A percentile compares a stretch with the other conserved stretches of the same genome.
Conservation (phyloP, 2,329 filamentous ascomycete species). For the Xylariales sp. region DNA sequence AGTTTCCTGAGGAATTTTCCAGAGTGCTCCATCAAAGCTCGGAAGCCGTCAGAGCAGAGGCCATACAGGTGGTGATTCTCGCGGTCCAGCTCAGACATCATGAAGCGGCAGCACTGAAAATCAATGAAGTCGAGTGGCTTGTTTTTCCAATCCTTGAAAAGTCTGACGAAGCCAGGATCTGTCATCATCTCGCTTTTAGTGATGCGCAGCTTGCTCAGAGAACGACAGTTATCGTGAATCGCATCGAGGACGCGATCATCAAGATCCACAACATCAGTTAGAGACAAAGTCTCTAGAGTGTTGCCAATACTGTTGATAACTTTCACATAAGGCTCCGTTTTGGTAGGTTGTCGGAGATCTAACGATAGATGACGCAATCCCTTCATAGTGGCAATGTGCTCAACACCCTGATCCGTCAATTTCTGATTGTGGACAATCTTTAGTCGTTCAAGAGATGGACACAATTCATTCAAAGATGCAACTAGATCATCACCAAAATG, state of each 20-base stretch:
- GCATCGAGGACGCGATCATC: constrained; percentile 67
- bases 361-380: constrained; percentile 73
- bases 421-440: constrained; percentile 81
- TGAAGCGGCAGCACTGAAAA: constrained; percentile 70
- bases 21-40: constrained; percentile 80
- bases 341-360: constrained; percentile 55
- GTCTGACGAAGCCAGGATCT: constrained; percentile 64
- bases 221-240: constrained; percentile 65
- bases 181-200: constrained; percentile 72
- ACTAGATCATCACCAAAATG: constrained; percentile 73
- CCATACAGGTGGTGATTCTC: constrained; percentile 64
- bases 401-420: constrained; percentile 61
- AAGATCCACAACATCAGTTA: constrained; percentile 62
- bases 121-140: constrained; percentile 67
- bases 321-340: constrained; percentile 52
- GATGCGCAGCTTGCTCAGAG: constrained; percentile 73
- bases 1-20: constrained; percentile 60
- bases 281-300: constrained; percentile 70
- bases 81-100: constrained; percentile 67
- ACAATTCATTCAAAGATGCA: constrained; percentile 55
- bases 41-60: constrained; percentile 71
- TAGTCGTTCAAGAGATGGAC: constrained; percentile 66
- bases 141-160: constrained; percentile 78
- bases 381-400: constrained; percentile 56
- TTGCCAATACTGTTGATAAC: constrained; percentile 60